Evolutionary conservation across 2,329 filamentous ascomycete species (phyloP), one percentile per base, ranked within the genome.

Genomic region (Pseudonectria buxi): DNA sequence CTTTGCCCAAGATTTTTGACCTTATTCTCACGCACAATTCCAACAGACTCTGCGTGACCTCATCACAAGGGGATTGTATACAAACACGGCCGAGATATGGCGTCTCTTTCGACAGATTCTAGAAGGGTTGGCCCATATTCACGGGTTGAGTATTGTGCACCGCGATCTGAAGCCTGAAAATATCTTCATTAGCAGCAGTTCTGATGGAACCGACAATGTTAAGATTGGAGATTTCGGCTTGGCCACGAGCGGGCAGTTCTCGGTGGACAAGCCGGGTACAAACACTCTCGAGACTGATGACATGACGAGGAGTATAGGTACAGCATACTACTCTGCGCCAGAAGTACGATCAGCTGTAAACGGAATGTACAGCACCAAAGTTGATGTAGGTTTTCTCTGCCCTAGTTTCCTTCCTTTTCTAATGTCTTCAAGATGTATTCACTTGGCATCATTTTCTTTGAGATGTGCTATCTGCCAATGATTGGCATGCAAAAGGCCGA

Each of bases 201-300:
- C 68, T 3, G 90, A 96, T 52, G 78, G 83, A 7, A 75, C 82
- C 3, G 86, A 88, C 45, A 92, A 94, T 49, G 88, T 94, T 26
- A 92, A 94, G 47, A 95, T 98, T 49, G 92, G 92, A 28, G 92
- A 98, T 54, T 96, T 98, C 59, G 92, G 92, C 4, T 70, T 98
- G 25, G 92, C 92, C 13, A 96, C 89, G 1, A 92, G 83, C 44
- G 87, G 86, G 1, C 86, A 94, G 50, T 81, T 84, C 45, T 73
- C 78, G 3, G 63, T 72, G 5, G 81, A 84, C 43, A 78, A 71
- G 51, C 49, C 64, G 24, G 51, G 59, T 3, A 50, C 58, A 7
- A 64, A 59, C 26, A 51, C 42, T 13, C 43, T 67, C 28, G 74
- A 77, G 40, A 59, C 66, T 2, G 64, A 67, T 30, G 82, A 88